Conservation (phyloP, 179 eudicot genomes). For the Actinidia chinensis region DNA sequence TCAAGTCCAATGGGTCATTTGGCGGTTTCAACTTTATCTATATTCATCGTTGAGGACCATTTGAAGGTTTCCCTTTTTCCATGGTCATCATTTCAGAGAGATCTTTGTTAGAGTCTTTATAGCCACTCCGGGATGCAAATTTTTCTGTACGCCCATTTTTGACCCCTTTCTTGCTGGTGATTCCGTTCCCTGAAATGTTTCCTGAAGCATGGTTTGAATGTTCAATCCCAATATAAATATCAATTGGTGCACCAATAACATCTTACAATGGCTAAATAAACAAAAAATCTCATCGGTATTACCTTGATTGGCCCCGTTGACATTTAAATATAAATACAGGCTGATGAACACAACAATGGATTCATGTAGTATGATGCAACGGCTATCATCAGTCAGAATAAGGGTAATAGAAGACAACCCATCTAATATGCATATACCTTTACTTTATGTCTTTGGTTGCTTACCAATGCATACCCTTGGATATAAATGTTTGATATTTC, state of each 20-base stretch:
- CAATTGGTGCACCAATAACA: background rate
- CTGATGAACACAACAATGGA: background rate
- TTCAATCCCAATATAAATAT: background rate
- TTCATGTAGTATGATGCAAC: background rate
- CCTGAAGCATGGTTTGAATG: constrained; percentile 38
- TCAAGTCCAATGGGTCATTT: constrained; percentile 51
- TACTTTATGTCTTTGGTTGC: background rate
- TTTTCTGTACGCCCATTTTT: constrained; percentile 69
- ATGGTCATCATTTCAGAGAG: constrained; percentile 23
- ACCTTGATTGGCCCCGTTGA: background rate
- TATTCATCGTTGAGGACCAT: no score
- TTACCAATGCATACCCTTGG: no score
- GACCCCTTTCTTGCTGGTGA: constrained; percentile 65
- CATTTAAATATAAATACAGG: background rate
- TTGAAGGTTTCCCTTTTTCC: constrained; percentile 24
- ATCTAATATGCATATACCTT: background rate
- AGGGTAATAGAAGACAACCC: no score
- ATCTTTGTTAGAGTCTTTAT: constrained; percentile 22
- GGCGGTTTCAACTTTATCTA: no score
- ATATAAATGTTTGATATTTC: no score
- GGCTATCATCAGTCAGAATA: background rate
- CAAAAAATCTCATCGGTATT: background rate
- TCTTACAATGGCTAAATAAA: background rate
- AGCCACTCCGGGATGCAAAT: constrained; percentile 36
- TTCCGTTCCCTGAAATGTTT: constrained; percentile 62